Evolutionary conservation across 2,329 filamentous ascomycete species (phyloP), one percentile per base, ranked within the genome.

Genomic region (Periconia sp.): DNA sequence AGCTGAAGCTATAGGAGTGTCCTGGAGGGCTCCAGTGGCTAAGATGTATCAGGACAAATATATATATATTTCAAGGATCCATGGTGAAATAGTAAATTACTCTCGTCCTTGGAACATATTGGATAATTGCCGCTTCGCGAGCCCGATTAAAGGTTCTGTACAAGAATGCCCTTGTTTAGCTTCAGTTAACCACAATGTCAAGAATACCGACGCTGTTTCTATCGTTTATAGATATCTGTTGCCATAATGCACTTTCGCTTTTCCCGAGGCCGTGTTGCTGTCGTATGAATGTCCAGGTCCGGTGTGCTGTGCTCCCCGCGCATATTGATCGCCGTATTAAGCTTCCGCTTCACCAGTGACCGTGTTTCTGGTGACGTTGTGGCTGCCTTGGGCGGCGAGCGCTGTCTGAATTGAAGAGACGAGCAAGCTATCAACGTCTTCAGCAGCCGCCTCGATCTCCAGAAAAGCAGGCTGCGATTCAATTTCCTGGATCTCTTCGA

Each of bases 31-130:
- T 17, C 43, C 26, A 21, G 12, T 39, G 16, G 43, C 43, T 23
- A 29, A 35, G 18, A 46, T 42, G 38, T 42, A 45, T 45, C 40
- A 22, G 30, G 5, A 16, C 13, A 33, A n/a, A n/a, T n/a, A n/a
- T n/a, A n/a, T n/a, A n/a, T n/a, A n/a, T n/a, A n/a, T n/a, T n/a
- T n/a, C n/a, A n/a, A n/a, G n/a, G n/a, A n/a, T n/a, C n/a, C n/a
- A n/a, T n/a, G n/a, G n/a, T n/a, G n/a, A n/a, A n/a, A n/a, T n/a
- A n/a, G n/a, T n/a, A n/a, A n/a, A n/a, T n/a, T n/a, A 35, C 32
- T n/a, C 17, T 35, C 13, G 32, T 35, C 17, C 21, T 35, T 19
- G n/a, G 13, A 35, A 35, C 11, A 35, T 28, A 13, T 28, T 28
- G 25, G 15, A 28, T 28, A 28, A 28, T 28, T 28, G 25, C 15